Evolutionary conservation across 2,329 filamentous ascomycete species (phyloP).

Genomic region (Thielaviopsis punctulata): DNA sequence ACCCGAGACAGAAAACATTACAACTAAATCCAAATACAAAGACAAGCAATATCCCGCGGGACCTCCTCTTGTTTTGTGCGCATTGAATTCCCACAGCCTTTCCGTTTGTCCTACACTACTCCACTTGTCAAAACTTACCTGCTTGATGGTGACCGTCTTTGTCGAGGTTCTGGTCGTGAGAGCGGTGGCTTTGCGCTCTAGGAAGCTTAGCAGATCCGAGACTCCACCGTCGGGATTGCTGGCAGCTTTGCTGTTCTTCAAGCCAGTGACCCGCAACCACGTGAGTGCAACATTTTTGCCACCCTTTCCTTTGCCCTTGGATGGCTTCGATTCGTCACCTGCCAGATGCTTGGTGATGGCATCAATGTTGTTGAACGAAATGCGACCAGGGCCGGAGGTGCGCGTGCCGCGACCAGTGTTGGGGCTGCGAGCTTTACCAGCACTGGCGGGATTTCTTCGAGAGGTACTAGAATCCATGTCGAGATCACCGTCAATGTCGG

Average conservation of each 20-base stretch:
- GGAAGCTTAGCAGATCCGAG: conserved; percentile 45
- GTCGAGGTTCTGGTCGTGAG: conserved; percentile 27
- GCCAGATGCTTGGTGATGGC: conserved; percentile 27
- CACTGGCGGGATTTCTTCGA: conserved; percentile 17
- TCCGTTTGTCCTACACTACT: conserved; percentile 17
- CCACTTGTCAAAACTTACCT: conserved; percentile 46
- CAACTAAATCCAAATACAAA: conserved; percentile 16
- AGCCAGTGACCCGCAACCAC: conserved; percentile 37
- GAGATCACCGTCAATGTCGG: conserved; percentile 42
- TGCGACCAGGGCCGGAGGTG: conserved; percentile 4
- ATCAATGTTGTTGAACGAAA: conserved; percentile 23
- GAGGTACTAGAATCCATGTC: conserved; percentile 32
- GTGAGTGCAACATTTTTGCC: conserved; percentile 10
- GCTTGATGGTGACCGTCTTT: conserved; percentile 48
- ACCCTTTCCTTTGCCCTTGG: conserved; percentile 12
- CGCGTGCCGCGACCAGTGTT: conserved; percentile 15
- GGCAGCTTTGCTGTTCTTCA: conserved; percentile 51
- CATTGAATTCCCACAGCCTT: conserved; percentile 13
- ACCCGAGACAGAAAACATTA: conserved; percentile 10
- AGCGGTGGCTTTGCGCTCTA: conserved; percentile 51
- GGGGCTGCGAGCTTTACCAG: conserved; percentile 16
- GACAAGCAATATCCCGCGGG: conserved; percentile 16
- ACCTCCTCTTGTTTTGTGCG: conserved; percentile 2
- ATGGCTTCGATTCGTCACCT: conserved; percentile 19
- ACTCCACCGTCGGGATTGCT: conserved; percentile 50